Conservation (phyloP, 2,329 filamentous ascomycete species). For the Geoglossum cookeanum region DNA sequence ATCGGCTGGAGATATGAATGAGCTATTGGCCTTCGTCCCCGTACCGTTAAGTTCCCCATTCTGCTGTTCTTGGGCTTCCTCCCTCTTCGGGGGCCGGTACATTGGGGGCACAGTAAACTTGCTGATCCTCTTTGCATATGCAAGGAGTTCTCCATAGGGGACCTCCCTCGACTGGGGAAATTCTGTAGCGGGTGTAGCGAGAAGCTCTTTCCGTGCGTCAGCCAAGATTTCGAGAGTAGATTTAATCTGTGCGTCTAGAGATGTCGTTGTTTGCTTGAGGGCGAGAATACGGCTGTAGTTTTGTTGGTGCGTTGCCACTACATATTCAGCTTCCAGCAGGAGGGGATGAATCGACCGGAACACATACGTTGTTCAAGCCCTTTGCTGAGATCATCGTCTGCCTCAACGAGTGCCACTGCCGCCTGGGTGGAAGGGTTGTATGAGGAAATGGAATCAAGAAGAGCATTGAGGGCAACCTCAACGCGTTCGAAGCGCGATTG, state of each 20-base stretch:
- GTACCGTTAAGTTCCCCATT: background rate
- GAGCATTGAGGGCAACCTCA: conserved; percentile 43
- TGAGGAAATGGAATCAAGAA: conserved; percentile 64
- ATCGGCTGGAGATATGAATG: background rate
- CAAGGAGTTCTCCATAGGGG: conserved; percentile 53
- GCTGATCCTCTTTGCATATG: conserved; percentile 61
- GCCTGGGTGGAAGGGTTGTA: conserved; percentile 56
- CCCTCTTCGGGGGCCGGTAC: conserved; percentile 15
- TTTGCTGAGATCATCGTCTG: conserved; percentile 46
- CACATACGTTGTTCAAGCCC: conserved; percentile 43
- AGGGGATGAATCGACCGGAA: background rate
- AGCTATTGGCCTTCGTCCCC: background rate
- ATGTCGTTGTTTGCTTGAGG: conserved; percentile 44
- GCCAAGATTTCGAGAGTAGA: conserved; percentile 51
- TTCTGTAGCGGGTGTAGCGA: conserved; percentile 38
- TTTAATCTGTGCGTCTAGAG: conserved; percentile 54
- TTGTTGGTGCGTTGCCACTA: conserved; percentile 55
- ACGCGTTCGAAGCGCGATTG: conserved; percentile 45
- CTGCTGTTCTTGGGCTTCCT: background rate
- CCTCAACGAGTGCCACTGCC: conserved; percentile 48
- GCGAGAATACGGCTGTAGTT: conserved; percentile 50
- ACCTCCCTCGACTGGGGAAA: conserved; percentile 34
- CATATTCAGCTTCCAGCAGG: background rate
- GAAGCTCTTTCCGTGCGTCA: conserved; percentile 52
- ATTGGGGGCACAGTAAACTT: conserved; percentile 59